Evolutionary conservation across 2,329 filamentous ascomycete species (phyloP).

Genomic region (Nannizziopsis barbatae): DNA sequence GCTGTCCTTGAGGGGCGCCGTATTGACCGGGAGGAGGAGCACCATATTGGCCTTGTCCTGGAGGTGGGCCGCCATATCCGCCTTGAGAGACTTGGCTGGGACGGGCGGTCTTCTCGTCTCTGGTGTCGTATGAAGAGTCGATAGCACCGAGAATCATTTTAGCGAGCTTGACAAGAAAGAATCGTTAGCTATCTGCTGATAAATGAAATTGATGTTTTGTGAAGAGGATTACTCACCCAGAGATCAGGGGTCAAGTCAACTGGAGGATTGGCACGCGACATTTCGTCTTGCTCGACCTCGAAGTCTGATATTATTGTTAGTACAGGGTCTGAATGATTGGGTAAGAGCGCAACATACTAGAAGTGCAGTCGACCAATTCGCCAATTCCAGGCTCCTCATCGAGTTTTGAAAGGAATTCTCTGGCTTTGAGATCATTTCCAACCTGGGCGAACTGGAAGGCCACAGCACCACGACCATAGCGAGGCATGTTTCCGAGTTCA

Average conservation of each 20-base stretch:
- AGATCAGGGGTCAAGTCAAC: conserved; percentile 54
- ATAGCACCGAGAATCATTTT: conserved; percentile 59
- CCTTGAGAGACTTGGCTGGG: neutral
- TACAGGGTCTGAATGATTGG: neutral
- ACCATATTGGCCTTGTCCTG: conserved; percentile 26
- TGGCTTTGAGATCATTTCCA: conserved; percentile 54
- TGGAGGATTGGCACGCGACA: conserved; percentile 50
- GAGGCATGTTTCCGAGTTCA: conserved; percentile 39
- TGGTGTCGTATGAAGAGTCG: conserved; percentile 53
- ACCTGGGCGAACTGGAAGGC: conserved; percentile 60
- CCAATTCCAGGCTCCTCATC: conserved; percentile 54
- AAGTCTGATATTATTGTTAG: conserved; percentile 41
- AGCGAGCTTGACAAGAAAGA: conserved; percentile 36
- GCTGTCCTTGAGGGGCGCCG: conserved; percentile 23
- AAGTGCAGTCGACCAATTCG: conserved; percentile 54
- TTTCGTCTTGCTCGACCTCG: conserved; percentile 56
- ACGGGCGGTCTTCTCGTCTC: conserved; percentile 46
- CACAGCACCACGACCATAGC: conserved; percentile 48
- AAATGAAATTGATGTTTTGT: neutral
- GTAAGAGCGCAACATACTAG: conserved; percentile 41
- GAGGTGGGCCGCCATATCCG: conserved; percentile 15
- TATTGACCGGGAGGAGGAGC: conserved; percentile 23
- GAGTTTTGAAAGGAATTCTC: conserved; percentile 53
- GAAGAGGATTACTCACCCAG: conserved; percentile 38
- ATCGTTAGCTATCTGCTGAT: neutral